Conservation (phyloP, 805 yeast genomes). For the Starmera caribaea region DNA sequence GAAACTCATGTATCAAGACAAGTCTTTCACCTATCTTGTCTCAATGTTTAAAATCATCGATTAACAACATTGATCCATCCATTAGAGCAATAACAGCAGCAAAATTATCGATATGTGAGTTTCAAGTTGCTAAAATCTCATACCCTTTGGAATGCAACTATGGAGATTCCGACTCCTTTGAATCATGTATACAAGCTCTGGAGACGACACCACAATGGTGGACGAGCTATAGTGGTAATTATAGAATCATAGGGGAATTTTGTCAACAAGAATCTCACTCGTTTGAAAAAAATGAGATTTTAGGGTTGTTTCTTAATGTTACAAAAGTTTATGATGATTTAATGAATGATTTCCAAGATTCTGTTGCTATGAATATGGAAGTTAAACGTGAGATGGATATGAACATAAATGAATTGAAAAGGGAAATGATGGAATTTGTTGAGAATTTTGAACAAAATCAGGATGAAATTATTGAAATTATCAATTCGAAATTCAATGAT, state of each 20-base stretch:
- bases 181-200: conserved; percentile 30
- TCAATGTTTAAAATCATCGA: conserved; percentile 29
- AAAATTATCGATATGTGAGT: conserved; percentile 44
- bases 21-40: conserved; percentile 32
- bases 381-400: conserved; percentile 10
- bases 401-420: conserved; percentile 5
- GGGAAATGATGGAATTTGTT: conserved; percentile 26
- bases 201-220: conserved; percentile 50
- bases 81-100: conserved; percentile 31
- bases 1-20: conserved; percentile 25
- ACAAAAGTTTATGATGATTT: conserved; percentile 24
- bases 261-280: conserved; percentile 46
- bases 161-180: conserved; percentile 7
- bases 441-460: conserved; percentile 5
- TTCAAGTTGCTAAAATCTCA: conserved; percentile 33
- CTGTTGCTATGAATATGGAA: conserved; percentile 8
- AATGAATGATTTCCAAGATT: conserved; percentile 10
- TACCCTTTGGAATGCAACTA: conserved; percentile 17
- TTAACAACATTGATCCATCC: conserved; percentile 27
- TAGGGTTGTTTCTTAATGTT: conserved; percentile 36
- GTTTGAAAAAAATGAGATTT: conserved; percentile 39
- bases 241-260: conserved; percentile 39
- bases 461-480: conserved; percentile 8
- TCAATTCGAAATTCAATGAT: no score
- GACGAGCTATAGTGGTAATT: conserved; percentile 66